Percentiles rank a stretch among this genome's conserved stretches.
phyloP scores from a whole-genome alignment of 257 asterid genomes.

The Solanum gandarillasii region DNA sequence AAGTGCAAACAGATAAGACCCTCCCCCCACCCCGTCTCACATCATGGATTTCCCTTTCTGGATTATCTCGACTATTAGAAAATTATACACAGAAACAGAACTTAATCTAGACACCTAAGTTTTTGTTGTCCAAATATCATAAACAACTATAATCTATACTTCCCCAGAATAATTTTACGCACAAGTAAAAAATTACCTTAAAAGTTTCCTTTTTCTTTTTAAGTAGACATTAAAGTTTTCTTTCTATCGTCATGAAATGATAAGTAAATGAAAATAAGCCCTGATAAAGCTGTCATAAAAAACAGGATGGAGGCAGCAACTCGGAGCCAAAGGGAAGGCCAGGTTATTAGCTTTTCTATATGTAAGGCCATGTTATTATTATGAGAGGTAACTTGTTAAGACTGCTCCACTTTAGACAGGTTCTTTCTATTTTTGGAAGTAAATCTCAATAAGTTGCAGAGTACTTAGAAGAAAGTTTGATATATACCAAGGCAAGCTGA shows the following conservation, averaged over 20 bases:
- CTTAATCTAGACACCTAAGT: neutral
- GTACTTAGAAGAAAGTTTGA: neutral
- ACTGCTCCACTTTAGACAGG: neutral
- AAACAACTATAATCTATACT: neutral
- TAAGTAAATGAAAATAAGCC: neutral
- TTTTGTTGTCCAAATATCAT: neutral
- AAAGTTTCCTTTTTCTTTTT: neutral
- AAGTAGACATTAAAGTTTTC: neutral
- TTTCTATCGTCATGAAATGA: neutral
- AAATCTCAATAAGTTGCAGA: constrained; percentile 2
- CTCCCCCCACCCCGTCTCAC: neutral
- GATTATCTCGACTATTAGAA: neutral
- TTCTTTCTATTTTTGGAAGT: neutral
- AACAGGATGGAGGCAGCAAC: neutral
- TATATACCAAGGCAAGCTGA: constrained; percentile 85
- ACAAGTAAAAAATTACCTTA: neutral
- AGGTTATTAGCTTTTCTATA: neutral
- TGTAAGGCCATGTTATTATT: neutral
- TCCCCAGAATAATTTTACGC: neutral
- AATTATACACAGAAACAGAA: neutral
- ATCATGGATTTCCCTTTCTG: neutral
- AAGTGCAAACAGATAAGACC: neutral
- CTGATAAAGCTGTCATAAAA: neutral
- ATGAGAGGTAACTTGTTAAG: neutral
- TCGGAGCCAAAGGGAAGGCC: neutral